Percentiles rank a stretch among this genome's conserved stretches.
These are phyloP conservation scores for Catunica adiposa DNA, from an alignment of 2,329 filamentous ascomycete genomes.

Conservation along the genomic window DNA sequence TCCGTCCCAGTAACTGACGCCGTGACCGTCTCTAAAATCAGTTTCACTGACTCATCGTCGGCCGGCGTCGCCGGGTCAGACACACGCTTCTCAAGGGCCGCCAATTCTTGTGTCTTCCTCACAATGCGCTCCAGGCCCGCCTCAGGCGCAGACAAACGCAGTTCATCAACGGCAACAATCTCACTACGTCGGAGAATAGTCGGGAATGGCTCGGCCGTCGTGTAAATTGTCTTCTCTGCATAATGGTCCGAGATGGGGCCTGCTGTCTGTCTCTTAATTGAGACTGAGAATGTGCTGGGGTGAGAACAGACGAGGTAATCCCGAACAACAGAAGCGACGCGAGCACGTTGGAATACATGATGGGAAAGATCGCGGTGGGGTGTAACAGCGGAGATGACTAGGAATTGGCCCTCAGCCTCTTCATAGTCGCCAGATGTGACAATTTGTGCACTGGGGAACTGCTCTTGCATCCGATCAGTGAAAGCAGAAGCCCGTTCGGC, in stretches of 20 bases:
- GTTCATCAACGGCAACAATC: constrained; percentile 51
- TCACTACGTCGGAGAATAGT: constrained; percentile 82
- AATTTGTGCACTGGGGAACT: constrained; percentile 74
- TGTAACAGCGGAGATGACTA: constrained; percentile 66
- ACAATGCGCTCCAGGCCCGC: constrained; percentile 83
- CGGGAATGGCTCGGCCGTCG: constrained; percentile 71
- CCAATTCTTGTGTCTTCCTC: constrained; percentile 77
- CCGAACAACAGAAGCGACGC: constrained; percentile 65
- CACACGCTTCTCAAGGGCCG: constrained; percentile 56
- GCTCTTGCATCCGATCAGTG: constrained; percentile 79
- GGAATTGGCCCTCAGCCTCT: constrained; percentile 77
- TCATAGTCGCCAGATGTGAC: constrained; percentile 52
- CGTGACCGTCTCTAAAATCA: constrained; percentile 59
- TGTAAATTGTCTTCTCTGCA: constrained; percentile 72
- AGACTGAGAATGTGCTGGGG: constrained; percentile 64
- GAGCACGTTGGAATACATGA: constrained; percentile 73
- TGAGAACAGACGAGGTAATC: constrained; percentile 70
- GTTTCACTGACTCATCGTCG: constrained; percentile 50
- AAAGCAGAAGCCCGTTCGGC: constrained; percentile 67
- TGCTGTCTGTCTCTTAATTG: constrained; percentile 51
- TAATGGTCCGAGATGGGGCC: constrained; percentile 57
- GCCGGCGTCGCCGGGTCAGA: constrained; percentile 33
- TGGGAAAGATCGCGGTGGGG: constrained; percentile 69
- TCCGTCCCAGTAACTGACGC: constrained; percentile 62
- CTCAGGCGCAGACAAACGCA: constrained; percentile 58